Evolutionary conservation across 202 grass and related monocot species (phyloP).

Genomic region (Schoenoplectus triqueter): DNA sequence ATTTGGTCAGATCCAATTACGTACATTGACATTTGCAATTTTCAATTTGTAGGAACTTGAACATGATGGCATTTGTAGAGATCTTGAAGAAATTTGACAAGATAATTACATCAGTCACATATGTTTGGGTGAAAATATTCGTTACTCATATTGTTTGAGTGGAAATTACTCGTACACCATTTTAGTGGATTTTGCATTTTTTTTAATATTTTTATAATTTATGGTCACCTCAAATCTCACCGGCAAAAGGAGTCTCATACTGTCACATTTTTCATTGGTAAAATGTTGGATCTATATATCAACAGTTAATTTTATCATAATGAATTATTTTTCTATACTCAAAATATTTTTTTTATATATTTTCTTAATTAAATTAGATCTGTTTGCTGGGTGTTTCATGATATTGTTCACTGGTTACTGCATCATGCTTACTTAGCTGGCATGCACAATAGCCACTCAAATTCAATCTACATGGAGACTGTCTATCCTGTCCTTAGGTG

Average conservation of each 20-base stretch:
- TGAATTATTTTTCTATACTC: neutral
- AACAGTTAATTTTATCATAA: neutral
- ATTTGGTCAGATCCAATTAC: neutral
- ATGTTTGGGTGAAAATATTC: neutral
- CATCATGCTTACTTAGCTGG: conserved; percentile 60
- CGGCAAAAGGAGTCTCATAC: conserved; percentile 55
- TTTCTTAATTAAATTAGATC: conserved; percentile 39
- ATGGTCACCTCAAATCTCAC: conserved; percentile 64
- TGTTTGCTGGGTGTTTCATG: conserved; percentile 69
- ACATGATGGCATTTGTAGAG: conserved; percentile 86
- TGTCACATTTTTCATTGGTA: conserved; percentile 73
- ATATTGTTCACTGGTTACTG: conserved; percentile 68
- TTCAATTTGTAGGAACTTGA: conserved; percentile 59
- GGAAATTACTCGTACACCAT: no score
- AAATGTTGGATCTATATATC: neutral
- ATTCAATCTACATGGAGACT: conserved; percentile 73
- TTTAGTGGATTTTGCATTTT: neutral
- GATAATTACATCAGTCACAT: conserved; percentile 13
- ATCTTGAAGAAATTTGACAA: conserved; percentile 92
- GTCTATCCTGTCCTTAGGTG: conserved; percentile 74
- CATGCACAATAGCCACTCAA: conserved; percentile 48
- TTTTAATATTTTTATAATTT: conserved; percentile 1
- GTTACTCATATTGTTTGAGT: no score
- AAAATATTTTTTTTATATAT: neutral
- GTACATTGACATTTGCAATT: conserved; percentile 1